A percentile compares a stretch with the other conserved stretches of the same genome.
Conservation (phyloP, 306 rosid species). For the Acacia confusa region DNA sequence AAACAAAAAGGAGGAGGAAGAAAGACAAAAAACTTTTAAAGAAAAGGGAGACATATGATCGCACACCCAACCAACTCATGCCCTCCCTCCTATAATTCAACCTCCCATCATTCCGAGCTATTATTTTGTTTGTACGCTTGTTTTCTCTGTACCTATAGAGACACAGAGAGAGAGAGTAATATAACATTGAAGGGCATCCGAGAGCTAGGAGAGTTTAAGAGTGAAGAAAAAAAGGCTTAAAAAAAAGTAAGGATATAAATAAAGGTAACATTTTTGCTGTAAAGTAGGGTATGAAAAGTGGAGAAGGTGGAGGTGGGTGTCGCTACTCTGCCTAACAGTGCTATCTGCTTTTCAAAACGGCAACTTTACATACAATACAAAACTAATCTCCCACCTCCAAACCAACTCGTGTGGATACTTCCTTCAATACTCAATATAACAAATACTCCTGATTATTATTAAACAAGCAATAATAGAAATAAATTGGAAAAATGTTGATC, state of each 20-base stretch:
- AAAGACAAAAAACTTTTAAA: conserved; percentile 28
- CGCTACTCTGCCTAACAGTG: conserved; percentile 40
- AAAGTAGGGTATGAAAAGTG: conserved; percentile 38
- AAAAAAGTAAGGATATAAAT: conserved; percentile 36
- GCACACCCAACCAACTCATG: conserved; percentile 56
- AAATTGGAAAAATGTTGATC: no score
- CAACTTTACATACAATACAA: conserved; percentile 55
- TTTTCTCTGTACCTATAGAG: conserved; percentile 28
- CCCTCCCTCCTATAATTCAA: conserved; percentile 51
- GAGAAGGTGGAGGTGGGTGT: conserved; percentile 41
- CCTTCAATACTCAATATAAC: no score
- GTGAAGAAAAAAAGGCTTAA: conserved; percentile 17
- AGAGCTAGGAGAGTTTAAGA: conserved; percentile 24
- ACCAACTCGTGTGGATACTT: not conserved
- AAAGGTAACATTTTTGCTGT: conserved; percentile 37
- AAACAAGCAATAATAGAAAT: no score
- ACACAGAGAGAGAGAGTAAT: not conserved
- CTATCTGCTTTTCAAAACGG: conserved; percentile 20
- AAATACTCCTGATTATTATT: no score
- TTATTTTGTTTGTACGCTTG: conserved; percentile 35
- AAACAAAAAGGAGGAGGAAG: conserved; percentile 31
- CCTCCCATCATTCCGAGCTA: conserved; percentile 43
- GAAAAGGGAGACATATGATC: conserved; percentile 55
- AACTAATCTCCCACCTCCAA: conserved; percentile 24
- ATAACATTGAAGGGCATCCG: conserved; percentile 22